phyloP scores from a whole-genome alignment of 768 basidiomycete species.

The Hericium erinaceus region DNA sequence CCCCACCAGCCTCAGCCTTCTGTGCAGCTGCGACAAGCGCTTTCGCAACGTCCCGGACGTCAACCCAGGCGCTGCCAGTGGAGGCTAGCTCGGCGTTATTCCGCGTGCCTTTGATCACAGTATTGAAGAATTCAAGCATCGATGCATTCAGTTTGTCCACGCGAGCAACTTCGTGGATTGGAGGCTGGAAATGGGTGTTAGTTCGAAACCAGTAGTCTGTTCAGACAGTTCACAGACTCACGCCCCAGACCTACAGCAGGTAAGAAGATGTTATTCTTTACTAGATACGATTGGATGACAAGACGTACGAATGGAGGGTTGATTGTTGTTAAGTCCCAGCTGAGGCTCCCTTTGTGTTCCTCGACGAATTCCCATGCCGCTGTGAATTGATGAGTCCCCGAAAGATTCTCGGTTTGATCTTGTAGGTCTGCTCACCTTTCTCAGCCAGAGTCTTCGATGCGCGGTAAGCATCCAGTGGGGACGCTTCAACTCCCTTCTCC shows the following conservation, averaged over 20 bases:
- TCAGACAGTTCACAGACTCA: too few relatives aligned
- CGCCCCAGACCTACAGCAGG: too few relatives aligned
- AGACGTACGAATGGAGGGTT: slow-evolving; percentile 24
- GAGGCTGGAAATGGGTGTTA: background rate
- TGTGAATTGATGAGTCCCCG: background rate
- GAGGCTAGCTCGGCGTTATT: background rate
- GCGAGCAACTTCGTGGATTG: background rate
- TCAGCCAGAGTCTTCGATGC: slow-evolving; percentile 29
- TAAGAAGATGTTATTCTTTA: too few relatives aligned
- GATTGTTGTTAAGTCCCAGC: slow-evolving; percentile 26
- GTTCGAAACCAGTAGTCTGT: too few relatives aligned
- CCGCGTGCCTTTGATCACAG: background rate
- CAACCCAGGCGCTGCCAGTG: background rate
- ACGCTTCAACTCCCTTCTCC: slow-evolving; percentile 22
- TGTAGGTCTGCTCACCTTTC: slow-evolving; percentile 16
- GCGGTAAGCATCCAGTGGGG: slow-evolving; percentile 16
- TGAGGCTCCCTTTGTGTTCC: slow-evolving; percentile 16
- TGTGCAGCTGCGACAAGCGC: slow-evolving; percentile 1
- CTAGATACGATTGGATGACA: background rate
- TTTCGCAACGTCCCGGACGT: background rate
- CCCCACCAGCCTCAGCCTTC: slow-evolving; percentile 1
- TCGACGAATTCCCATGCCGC: slow-evolving; percentile 27
- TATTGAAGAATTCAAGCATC: background rate
- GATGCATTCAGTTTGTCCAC: background rate
- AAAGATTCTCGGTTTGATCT: background rate